Conservation (phyloP, 2,329 filamentous ascomycete species). For the Phaeosphaeriaceae sp. region DNA sequence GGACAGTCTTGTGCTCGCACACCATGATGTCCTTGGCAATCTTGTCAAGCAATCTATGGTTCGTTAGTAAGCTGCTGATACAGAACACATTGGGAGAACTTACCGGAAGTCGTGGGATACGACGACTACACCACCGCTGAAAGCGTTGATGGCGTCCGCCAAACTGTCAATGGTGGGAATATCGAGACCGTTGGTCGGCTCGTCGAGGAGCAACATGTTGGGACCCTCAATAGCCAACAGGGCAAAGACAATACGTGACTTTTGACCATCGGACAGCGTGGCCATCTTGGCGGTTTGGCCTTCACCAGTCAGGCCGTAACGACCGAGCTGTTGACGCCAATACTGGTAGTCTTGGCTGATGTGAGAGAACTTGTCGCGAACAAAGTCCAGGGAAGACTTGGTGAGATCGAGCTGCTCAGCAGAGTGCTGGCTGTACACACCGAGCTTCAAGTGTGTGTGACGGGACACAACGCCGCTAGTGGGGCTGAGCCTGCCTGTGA, state of each 20-base stretch:
- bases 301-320: slow-evolving; percentile 92
- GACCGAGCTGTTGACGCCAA: slow-evolving; percentile 97
- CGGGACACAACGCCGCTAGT: slow-evolving; percentile 82
- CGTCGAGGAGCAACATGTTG: slow-evolving; percentile 97
- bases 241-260: slow-evolving; percentile 97
- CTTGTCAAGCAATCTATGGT: slow-evolving; percentile 87
- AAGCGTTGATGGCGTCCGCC: slow-evolving; percentile 97
- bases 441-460: slow-evolving; percentile 98
- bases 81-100: slow-evolving; percentile 39
- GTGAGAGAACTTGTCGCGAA: slow-evolving; percentile 88
- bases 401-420: slow-evolving; percentile 97
- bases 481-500: slow-evolving; percentile 93
- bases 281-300: slow-evolving; percentile 97
- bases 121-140: slow-evolving; percentile 94
- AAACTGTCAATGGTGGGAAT: slow-evolving; percentile 98
- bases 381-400: slow-evolving; percentile 97
- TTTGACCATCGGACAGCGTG: slow-evolving; percentile 96
- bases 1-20: slow-evolving; percentile 96
- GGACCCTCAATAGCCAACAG: slow-evolving; percentile 92
- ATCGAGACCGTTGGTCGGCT: slow-evolving; percentile 99
- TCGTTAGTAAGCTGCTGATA: slow-evolving; percentile 41
- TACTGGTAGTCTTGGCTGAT: slow-evolving; percentile 98
- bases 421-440: slow-evolving; percentile 97
- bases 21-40: slow-evolving; percentile 99
- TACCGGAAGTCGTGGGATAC: slow-evolving; percentile 99